These are phyloP conservation scores for Marasmius fiardii DNA, from an alignment of 1,284 basidiomycete species.

Conservation along the genomic window DNA sequence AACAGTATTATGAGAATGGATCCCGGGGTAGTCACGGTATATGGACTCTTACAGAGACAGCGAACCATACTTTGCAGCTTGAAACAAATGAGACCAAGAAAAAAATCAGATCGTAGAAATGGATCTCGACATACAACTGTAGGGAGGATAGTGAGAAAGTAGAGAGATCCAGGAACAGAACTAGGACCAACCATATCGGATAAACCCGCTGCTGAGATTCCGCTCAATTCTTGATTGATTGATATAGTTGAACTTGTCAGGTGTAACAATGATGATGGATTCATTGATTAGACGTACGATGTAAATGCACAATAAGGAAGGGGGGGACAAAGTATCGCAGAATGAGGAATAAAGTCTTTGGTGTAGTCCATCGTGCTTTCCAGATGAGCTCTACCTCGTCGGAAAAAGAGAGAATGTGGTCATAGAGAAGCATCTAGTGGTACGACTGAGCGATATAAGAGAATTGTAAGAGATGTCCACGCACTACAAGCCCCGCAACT, in stretches of 20 bases:
- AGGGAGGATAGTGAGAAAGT: background rate
- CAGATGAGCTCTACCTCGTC: slow-evolving; percentile 46
- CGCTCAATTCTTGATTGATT: slow-evolving; percentile 23
- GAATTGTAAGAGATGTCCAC: too few relatives aligned
- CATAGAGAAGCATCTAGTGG: slow-evolving; percentile 41
- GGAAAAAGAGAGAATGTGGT: slow-evolving; percentile 42
- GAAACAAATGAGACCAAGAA: slow-evolving; percentile 1
- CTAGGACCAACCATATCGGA: slow-evolving; percentile 12
- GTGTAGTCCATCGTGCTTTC: slow-evolving; percentile 34
- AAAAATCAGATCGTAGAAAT: too few relatives aligned
- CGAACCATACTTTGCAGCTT: slow-evolving; percentile 36
- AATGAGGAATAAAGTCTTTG: slow-evolving; percentile 43
- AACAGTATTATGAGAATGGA: background rate
- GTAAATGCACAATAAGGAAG: slow-evolving; percentile 31
- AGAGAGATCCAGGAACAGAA: slow-evolving; percentile 19
- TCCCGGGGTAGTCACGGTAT: background rate
- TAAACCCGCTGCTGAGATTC: slow-evolving; percentile 7
- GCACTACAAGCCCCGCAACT: too few relatives aligned
- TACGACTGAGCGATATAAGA: too few relatives aligned
- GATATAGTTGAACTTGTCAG: background rate
- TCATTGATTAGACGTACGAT: slow-evolving; percentile 28
- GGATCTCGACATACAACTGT: slow-evolving; percentile 1
- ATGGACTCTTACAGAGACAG: slow-evolving; percentile 20
- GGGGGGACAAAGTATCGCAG: slow-evolving; percentile 43
- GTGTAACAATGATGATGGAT: background rate